Evolutionary conservation across 23 red algal genomes (phyloP).

Genomic region (Cyanidioschyzon merolae): DNA sequence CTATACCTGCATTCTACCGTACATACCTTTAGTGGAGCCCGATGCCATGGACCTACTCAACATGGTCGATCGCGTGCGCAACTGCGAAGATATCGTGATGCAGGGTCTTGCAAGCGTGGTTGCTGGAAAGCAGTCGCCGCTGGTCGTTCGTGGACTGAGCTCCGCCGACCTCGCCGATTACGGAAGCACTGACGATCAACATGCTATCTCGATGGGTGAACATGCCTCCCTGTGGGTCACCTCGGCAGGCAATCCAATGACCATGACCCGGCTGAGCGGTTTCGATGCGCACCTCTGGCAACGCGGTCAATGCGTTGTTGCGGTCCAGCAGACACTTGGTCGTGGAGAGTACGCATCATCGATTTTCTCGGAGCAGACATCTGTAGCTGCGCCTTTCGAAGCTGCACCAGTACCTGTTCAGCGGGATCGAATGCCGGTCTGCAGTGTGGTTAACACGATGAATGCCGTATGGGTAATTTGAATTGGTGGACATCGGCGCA

Average conservation of each 20-base stretch:
- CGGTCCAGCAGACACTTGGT: neutral
- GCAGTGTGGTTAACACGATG: too few relatives aligned
- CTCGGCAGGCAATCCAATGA: neutral
- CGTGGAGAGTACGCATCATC: neutral
- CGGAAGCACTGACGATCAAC: neutral
- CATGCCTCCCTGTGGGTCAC: neutral
- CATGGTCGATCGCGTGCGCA: neutral
- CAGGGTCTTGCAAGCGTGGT: neutral
- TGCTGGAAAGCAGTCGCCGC: neutral
- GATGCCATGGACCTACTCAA: neutral
- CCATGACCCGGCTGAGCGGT: neutral
- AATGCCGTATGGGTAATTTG: too few relatives aligned
- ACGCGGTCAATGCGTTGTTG: neutral
- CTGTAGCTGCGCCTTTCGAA: neutral
- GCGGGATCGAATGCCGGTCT: too few relatives aligned
- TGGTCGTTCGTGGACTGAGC: neutral
- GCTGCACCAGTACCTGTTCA: too few relatives aligned
- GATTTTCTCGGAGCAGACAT: neutral
- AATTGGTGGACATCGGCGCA: too few relatives aligned
- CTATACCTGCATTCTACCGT: neutral
- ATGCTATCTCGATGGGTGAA: neutral
- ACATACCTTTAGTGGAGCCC: neutral
- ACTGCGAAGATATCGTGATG: neutral
- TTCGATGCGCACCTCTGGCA: neutral
- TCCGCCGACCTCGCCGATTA: neutral